Evolutionary conservation across 2,329 filamentous ascomycete species (phyloP).

Genomic region (Ilyonectria robusta): DNA sequence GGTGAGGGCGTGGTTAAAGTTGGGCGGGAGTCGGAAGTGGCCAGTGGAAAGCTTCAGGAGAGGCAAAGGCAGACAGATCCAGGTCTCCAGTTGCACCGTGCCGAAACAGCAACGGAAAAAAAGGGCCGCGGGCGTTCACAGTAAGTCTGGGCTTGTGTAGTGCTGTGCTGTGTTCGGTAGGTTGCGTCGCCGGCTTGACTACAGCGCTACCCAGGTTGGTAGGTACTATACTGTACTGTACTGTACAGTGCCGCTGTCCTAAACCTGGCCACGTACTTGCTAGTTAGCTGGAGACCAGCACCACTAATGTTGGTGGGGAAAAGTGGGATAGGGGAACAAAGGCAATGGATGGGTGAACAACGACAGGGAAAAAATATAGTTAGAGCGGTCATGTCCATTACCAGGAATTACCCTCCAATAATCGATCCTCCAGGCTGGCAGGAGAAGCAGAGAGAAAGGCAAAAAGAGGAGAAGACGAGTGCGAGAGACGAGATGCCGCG

Average conservation of each 20-base stretch:
- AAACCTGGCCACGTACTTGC: neutral
- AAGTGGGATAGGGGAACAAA: neutral
- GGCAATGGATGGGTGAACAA: neutral
- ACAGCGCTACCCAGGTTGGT: too few species aligned
- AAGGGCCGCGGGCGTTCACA: slow-evolving; percentile 10
- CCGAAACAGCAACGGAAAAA: slow-evolving; percentile 28
- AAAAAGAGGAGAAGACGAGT: neutral
- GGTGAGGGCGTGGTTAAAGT: slow-evolving; percentile 42
- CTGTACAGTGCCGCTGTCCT: neutral
- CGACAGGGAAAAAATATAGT: neutral
- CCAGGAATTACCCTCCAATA: neutral
- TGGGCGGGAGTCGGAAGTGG: slow-evolving; percentile 36
- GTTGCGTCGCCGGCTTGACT: neutral
- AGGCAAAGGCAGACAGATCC: slow-evolving; percentile 27
- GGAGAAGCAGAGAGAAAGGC: neutral
- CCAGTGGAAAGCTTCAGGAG: slow-evolving; percentile 49
- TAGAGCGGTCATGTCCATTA: neutral
- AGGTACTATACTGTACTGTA: too few species aligned
- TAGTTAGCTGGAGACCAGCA: neutral
- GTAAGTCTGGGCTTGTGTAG: neutral
- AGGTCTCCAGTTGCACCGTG: slow-evolving; percentile 37
- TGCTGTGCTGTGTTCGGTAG: slow-evolving; percentile 7
- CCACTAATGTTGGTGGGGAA: slow-evolving; percentile 12
- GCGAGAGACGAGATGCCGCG: neutral
- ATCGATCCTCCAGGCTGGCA: neutral